Base-by-base conservation (phyloP, 306 rosid genomes). In the Pterocarpus santalinus region DNA sequence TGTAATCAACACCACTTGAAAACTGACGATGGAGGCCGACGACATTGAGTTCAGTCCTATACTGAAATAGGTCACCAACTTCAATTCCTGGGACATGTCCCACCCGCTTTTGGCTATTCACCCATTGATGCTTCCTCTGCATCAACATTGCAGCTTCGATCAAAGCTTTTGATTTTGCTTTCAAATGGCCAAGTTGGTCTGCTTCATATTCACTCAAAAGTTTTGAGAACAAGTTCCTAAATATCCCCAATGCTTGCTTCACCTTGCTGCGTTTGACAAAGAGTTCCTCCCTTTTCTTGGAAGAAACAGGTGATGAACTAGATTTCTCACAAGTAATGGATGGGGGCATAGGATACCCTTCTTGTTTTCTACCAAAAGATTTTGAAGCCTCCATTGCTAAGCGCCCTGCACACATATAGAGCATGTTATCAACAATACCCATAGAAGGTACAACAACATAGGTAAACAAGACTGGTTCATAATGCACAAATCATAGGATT, bases 1-100 rank as follows among this genome's bases (percentile, higher is more conserved):
- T 46, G 69, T 36, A 88, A 82, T 88, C 91, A 80, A 90, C 88
- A 2, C 93, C 91, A 13, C 7, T 3, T 0, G 0, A 1, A 56
- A 33, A 51, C 2, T 58, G 83, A 3, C 36, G 53, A 56, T 90
- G 93, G 53, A 90, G 93, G 14, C 93, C 93, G 47, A 84, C 33
- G 0, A 86, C 44, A 43, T 12, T 2, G 41, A 90, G 81, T 61
- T 90, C 90, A 46, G 41, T 13, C 76, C 87, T 77, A 17, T 33
- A 65, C 7, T 44, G 68, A 56, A 86, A 90, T 28, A 0, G 28
- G 12, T 90, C 93, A 41, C 91, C 86, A 14, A 90, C 71, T n/a
- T 84, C 76, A 32, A 88, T 66, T 61, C 93, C 93, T 0, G 33
- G 55, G 22, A 87, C 60, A 6, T 41, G 60, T 12, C 91, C 93